A percentile compares a stretch with the other conserved stretches of the same genome.
phyloP scores from a whole-genome alignment of 2,329 filamentous ascomycete genomes.

The Hypomyces perniciosus region DNA sequence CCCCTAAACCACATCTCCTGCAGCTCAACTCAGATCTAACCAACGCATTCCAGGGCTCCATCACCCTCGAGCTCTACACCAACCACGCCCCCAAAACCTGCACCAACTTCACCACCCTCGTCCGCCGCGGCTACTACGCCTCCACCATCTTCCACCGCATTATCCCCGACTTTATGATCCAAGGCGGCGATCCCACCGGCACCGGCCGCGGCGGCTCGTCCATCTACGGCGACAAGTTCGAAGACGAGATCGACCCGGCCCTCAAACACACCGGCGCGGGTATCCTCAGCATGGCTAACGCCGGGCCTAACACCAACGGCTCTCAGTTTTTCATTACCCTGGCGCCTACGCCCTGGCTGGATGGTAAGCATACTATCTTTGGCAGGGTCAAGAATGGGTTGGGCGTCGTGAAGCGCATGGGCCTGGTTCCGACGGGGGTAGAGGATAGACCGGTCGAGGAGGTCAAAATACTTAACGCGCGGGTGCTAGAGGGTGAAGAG shows the following conservation, averaged over 20 bases:
- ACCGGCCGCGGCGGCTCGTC: conserved; percentile 83
- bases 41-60: conserved; percentile 56
- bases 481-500: conserved; percentile 57
- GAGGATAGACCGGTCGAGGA: conserved; percentile 80
- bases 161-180: conserved; percentile 94
- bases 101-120: conserved; percentile 79
- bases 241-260: conserved; percentile 74
- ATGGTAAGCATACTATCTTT: conserved; percentile 96
- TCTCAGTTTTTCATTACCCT: conserved; percentile 95
- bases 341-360: conserved; percentile 90
- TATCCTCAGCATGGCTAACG: conserved; percentile 94
- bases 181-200: conserved; percentile 89
- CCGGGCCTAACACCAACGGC: conserved; percentile 87
- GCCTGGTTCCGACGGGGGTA: conserved; percentile 72
- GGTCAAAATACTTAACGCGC: conserved; percentile 71
- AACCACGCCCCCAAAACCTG: conserved; percentile 84
- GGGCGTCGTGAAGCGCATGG: conserved; percentile 79
- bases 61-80: conserved; percentile 85
- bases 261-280: conserved; percentile 92
- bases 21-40: background rate
- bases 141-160: conserved; percentile 83
- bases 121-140: conserved; percentile 82
- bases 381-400: conserved; percentile 82
- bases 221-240: conserved; percentile 91
- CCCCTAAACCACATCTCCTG: background rate